Conservation (phyloP, 2,329 filamentous ascomycete genomes). For the Pseudopithomyces chartarum region DNA sequence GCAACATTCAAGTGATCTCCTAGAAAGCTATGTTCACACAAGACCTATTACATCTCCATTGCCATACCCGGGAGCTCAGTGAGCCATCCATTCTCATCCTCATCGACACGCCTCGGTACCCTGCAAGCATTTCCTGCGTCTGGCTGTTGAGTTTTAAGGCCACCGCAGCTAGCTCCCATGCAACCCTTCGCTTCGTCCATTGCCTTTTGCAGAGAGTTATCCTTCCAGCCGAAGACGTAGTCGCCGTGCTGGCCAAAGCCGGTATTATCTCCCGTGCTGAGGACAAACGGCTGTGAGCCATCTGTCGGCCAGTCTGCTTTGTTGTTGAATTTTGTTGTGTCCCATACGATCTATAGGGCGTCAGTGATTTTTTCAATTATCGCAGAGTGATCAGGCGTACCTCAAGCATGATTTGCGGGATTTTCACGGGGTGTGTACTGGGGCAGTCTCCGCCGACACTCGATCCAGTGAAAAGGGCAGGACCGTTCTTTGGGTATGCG, state of each 20-base stretch:
- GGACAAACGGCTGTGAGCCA: slow-evolving; percentile 32
- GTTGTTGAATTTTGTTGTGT: slow-evolving; percentile 46
- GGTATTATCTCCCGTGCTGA: slow-evolving; percentile 29
- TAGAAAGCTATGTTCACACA: too few relatives aligned
- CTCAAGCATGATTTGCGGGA: slow-evolving; percentile 54
- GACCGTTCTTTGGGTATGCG: slow-evolving; percentile 46
- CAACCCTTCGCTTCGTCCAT: slow-evolving; percentile 37
- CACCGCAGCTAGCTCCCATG: slow-evolving; percentile 34
- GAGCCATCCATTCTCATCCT: slow-evolving; percentile 31
- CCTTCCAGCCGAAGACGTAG: slow-evolving; percentile 40
- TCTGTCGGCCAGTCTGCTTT: slow-evolving; percentile 38
- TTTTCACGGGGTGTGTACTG: slow-evolving; percentile 50
- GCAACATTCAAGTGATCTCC: background rate
- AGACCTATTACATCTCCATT: background rate
- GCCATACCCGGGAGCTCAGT: slow-evolving; percentile 24
- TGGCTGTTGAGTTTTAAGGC: slow-evolving; percentile 30
- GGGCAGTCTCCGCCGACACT: slow-evolving; percentile 46
- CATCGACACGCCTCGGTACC: slow-evolving; percentile 28
- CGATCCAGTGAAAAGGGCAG: slow-evolving; percentile 28
- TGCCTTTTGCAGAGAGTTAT: slow-evolving; percentile 33
- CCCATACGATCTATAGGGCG: slow-evolving; percentile 45
- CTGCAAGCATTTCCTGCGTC: slow-evolving; percentile 25
- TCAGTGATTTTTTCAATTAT: background rate
- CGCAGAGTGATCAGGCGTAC: slow-evolving; percentile 14
- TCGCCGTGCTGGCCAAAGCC: slow-evolving; percentile 30